Evolutionary conservation across 352 stramenopile species (phyloP), one percentile per base, ranked within the genome.

Genomic region (Phytophthora pini): DNA sequence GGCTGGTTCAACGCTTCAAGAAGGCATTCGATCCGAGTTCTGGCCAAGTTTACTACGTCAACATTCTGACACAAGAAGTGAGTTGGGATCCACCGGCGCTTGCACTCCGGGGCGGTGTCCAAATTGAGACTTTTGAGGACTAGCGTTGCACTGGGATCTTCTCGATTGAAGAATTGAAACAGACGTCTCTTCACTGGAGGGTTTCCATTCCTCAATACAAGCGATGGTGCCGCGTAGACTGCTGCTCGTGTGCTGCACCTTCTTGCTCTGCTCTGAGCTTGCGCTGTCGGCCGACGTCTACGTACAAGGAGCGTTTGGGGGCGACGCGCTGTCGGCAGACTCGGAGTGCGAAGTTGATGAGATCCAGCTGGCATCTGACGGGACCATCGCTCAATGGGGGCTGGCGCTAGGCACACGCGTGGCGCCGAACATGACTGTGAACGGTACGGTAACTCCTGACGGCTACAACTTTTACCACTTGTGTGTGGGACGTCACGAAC

Each of bases 401-500:
- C 40, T 88, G 11, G 56, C 76, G n/a, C 51, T 81, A 7, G 84
- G 84, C 55, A 77, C 82, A 49, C 80, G 72, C 4, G 74, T 95
- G 15, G 34, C 66, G 22, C 71, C 87, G 40, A 89, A 93, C 50
- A 77, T 76, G 61, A 89, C 83, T 17, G 82, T 93, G 39, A 90
- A 87, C 55, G 83, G 78, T 17, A 76, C 71, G 3, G 81, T 95
- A 27, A 34, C 50, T 4, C 51, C 68, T 12, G 81, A 87, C 26
- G 68, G 68, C 31, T 90, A 88, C 55, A 75, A 79, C 31, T 95
- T 84, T 46, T 93, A 89, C 60, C 84, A 95, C 41, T 29, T 93
- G 9, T 94, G 83, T 56, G 80, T 95, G 32, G 47, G 78, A 45
- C 82, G 87, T 20, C 87, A 95, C 55, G 74, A 89, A 26, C 87